Evolutionary conservation across 2,329 filamentous ascomycete genomes (phyloP).

Genomic region (Aspergillus costaricaensis): DNA sequence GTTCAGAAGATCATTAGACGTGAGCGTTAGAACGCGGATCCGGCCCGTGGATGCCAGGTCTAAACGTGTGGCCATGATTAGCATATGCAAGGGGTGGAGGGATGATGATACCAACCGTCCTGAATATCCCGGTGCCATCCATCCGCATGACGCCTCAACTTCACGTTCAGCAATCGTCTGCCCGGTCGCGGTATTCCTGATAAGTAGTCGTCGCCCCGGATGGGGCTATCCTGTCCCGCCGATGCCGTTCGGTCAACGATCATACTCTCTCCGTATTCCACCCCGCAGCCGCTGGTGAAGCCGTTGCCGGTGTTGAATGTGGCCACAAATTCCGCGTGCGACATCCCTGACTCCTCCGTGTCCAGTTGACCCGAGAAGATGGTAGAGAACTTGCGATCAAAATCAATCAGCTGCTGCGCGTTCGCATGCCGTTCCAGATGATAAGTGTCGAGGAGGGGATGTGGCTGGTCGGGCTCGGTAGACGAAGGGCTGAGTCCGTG

Average conservation of each 20-base stretch:
- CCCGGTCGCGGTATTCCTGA: slow-evolving; percentile 36
- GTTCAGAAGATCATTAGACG: slow-evolving; percentile 34
- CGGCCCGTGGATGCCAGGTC: slow-evolving; percentile 38
- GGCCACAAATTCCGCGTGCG: slow-evolving; percentile 34
- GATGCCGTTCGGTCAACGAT: slow-evolving; percentile 22
- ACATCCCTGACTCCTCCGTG: slow-evolving; percentile 26
- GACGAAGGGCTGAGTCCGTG: slow-evolving; percentile 33
- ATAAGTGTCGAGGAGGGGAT: slow-evolving; percentile 37
- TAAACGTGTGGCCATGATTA: slow-evolving; percentile 8
- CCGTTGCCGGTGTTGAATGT: slow-evolving; percentile 36
- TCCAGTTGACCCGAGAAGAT: slow-evolving; percentile 40
- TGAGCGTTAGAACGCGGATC: slow-evolving; percentile 35
- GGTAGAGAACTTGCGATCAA: slow-evolving; percentile 39
- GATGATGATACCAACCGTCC: slow-evolving; percentile 28
- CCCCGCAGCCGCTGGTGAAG: slow-evolving; percentile 40
- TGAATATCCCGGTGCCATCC: slow-evolving; percentile 35
- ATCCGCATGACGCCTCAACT: slow-evolving; percentile 36
- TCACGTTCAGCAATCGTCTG: slow-evolving; percentile 35
- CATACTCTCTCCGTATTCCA: slow-evolving; percentile 35
- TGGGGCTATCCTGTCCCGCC: slow-evolving; percentile 11
- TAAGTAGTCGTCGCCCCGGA: slow-evolving; percentile 31
- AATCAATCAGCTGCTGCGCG: slow-evolving; percentile 39
- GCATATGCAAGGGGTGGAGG: background rate
- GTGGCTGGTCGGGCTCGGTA: slow-evolving; percentile 6
- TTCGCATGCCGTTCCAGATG: slow-evolving; percentile 36